Base-by-base conservation (phyloP, 192 early-diverging fungal species). In the Coemansia erecta region DNA sequence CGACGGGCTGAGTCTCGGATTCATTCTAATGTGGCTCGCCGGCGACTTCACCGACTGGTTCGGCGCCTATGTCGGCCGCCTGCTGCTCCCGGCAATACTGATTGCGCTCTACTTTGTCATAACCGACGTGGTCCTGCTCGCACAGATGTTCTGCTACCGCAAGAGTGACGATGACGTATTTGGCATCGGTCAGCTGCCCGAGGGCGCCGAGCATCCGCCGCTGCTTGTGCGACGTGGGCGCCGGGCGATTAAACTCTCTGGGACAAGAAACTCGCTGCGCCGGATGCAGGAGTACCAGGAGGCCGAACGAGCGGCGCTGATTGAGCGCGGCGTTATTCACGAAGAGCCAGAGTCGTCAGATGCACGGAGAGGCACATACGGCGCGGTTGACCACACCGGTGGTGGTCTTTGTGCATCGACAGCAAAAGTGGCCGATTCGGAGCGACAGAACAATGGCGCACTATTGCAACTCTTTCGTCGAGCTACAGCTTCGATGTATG, bases 31-130 rank as follows among this genome's bases (percentile, higher is more conserved):
- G 65, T 78, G 75, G 75, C 65, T 78, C 15, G 75, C 75, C 0
- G 75, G 75, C 11, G 75, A 78, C 33, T 72, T 78, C 49, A 62
- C 66, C 44, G 70, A 78, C 70, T 78, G 68, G 69, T 72, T 58
- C 56, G 75, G 75, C 63, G 70, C 69, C 9, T 78, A 78, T 40
- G 56, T 78, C 18, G 69, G 70, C 18, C 61, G 69, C 6, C 66
- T 78, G 23, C 63, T 72, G 39, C 44, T 72, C 26, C 70, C 75
- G 15, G 66, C 89, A 66, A 87, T 93, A 49, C 58, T 86, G 15
- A 80, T 92, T 15, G 84, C 85, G 18, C 56, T 89, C 42, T 92
- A 88, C 70, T 92, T 89, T 72, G 84, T 88, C 7, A 57, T 88
- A 28, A 83, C 86, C 7, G 90, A 92, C 64, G 77, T 88, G 28